These are phyloP conservation scores for Pythium oligandrum DNA, from an alignment of 352 stramenopile genomes.

Conservation along the genomic window DNA sequence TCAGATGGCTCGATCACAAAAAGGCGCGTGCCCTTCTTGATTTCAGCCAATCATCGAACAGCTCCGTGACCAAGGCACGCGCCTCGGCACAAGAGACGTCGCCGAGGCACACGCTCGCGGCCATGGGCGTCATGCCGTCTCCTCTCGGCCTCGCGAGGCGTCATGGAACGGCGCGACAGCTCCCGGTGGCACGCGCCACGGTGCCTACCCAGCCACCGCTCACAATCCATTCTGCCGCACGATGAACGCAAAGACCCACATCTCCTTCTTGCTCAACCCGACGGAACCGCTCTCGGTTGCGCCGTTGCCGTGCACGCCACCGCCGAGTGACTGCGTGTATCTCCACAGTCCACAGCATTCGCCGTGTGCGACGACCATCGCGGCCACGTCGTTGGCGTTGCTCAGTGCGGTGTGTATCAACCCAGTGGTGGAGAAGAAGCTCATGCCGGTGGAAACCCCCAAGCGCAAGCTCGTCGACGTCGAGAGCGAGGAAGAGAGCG, in stretches of 20 bases:
- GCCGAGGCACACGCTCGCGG: too few relatives aligned
- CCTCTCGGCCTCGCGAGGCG: too few relatives aligned
- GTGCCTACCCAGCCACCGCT: too few relatives aligned
- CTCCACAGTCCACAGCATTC: background rate
- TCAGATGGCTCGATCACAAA: too few relatives aligned
- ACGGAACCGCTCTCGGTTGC: slow-evolving; percentile 1
- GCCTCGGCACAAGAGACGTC: too few relatives aligned
- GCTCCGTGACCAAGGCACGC: too few relatives aligned
- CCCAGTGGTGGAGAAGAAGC: slow-evolving; percentile 13
- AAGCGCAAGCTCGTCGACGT: slow-evolving; percentile 18
- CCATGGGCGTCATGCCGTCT: too few relatives aligned
- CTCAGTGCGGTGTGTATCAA: slow-evolving; percentile 22
- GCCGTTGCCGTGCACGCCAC: slow-evolving; percentile 9
- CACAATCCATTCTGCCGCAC: slow-evolving; percentile 13
- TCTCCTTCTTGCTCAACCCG: slow-evolving; percentile 25
- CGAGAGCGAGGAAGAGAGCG: slow-evolving; percentile 14
- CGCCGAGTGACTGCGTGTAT: background rate
- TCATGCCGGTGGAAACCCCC: background rate
- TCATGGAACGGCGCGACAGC: too few relatives aligned
- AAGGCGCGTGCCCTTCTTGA: too few relatives aligned
- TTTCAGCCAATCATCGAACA: too few relatives aligned
- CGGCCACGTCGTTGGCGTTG: slow-evolving; percentile 19
- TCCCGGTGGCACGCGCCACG: too few relatives aligned
- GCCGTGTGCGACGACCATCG: slow-evolving; percentile 13
- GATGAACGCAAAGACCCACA: slow-evolving; percentile 22